Evolutionary conservation across 75 land plant species (phyloP).

Genomic region (Pseudotsuga menziesii): DNA sequence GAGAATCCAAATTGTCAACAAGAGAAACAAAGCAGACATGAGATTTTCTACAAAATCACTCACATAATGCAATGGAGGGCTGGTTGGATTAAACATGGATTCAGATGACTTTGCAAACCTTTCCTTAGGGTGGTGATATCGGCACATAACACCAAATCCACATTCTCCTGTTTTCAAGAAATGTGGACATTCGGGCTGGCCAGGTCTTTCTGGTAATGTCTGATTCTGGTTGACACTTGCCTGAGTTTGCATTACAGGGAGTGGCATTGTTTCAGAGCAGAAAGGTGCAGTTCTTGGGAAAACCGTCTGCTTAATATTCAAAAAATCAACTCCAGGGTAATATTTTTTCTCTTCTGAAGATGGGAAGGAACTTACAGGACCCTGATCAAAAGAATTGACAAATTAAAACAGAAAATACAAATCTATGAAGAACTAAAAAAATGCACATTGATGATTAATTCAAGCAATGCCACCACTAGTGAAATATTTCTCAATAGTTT

Average conservation of each 20-base stretch:
- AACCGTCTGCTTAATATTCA: not conserved
- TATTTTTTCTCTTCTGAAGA: constrained; percentile 14
- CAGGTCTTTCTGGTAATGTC: constrained; percentile 64
- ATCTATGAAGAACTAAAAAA: too few species aligned
- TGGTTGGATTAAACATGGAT: constrained; percentile 35
- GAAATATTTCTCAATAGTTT: not conserved
- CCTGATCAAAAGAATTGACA: constrained; percentile 2
- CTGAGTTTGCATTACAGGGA: constrained; percentile 11
- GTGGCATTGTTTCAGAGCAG: constrained; percentile 15
- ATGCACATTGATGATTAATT: too few species aligned
- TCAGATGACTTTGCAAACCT: constrained; percentile 2
- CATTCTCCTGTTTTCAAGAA: constrained; percentile 76
- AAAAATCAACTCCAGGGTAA: too few species aligned
- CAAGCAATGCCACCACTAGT: not conserved
- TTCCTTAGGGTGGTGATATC: constrained; percentile 55
- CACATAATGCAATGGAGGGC: constrained; percentile 57
- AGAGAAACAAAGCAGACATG: not conserved
- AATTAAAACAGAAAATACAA: too few species aligned
- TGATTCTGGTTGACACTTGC: too few species aligned
- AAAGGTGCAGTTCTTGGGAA: not conserved
- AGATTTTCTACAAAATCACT: constrained; percentile 3
- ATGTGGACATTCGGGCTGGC: constrained; percentile 56
- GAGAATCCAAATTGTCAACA: too few species aligned
- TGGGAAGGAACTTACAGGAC: constrained; percentile 13
- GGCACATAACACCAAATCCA: constrained; percentile 60